Conservation (phyloP, 1,139 yeast species). For the Magnusiomyces suaveolens region DNA sequence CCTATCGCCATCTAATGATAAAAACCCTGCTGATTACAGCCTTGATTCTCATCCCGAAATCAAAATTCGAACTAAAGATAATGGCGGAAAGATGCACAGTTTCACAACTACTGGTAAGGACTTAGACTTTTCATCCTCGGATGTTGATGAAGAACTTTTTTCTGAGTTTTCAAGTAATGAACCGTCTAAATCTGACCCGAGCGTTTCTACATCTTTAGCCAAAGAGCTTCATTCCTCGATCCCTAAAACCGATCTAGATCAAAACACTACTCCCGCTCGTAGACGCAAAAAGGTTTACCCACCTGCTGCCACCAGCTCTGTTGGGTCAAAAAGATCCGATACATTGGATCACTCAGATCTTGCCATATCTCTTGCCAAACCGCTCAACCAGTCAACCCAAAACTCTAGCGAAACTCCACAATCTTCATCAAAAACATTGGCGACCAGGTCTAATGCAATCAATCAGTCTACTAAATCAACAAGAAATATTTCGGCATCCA, state of each 20-base stretch:
- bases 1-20: background rate
- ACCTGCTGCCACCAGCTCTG: background rate
- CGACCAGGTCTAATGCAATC: background rate
- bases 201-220: background rate
- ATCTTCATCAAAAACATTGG: background rate
- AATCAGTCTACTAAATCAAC: background rate
- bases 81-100: background rate
- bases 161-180: background rate
- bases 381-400: background rate
- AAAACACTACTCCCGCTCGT: background rate
- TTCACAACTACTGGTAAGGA: background rate
- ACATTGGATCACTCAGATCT: background rate
- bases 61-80: no score
- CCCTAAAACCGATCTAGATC: background rate
- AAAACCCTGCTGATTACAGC: background rate
- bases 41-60: background rate
- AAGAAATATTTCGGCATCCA: background rate
- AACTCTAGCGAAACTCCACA: background rate
- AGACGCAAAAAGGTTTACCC: background rate
- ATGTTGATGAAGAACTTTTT: background rate
- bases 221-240: background rate
- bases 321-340: background rate
- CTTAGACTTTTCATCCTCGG: background rate
- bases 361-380: background rate
- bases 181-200: background rate